Evolutionary conservation across 345 rosid species (phyloP).

Genomic region (Dimocarpus longan): DNA sequence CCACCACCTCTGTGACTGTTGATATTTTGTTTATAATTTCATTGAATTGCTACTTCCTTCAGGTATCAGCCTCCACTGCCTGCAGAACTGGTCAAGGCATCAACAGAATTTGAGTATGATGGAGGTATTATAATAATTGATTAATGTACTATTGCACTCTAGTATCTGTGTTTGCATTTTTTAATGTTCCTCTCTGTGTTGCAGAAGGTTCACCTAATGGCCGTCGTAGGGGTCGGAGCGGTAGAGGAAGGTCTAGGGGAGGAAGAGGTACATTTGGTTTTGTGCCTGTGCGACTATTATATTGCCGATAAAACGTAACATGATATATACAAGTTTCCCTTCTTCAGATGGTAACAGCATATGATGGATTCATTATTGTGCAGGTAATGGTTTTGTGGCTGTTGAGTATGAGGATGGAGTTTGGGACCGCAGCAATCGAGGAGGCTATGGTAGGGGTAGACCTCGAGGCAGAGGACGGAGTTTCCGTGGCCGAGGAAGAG

Average conservation of each 20-base stretch:
- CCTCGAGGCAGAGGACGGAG: slow-evolving; percentile 87
- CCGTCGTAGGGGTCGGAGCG: slow-evolving; percentile 69
- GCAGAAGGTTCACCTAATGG: slow-evolving; percentile 78
- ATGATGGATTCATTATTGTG: slow-evolving; percentile 5
- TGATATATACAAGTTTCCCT: background rate
- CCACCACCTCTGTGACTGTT: background rate
- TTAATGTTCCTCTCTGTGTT: slow-evolving; percentile 5
- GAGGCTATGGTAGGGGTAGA: slow-evolving; percentile 73
- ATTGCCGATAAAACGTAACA: no score
- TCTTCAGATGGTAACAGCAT: background rate
- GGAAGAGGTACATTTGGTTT: slow-evolving; percentile 39
- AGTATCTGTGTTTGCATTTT: background rate
- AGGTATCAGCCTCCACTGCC: slow-evolving; percentile 85
- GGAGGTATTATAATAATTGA: slow-evolving; percentile 48
- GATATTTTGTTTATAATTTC: background rate
- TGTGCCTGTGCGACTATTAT: no score
- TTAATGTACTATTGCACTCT: background rate
- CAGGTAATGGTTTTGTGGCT: slow-evolving; percentile 72
- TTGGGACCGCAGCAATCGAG: slow-evolving; percentile 65
- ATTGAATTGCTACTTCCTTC: slow-evolving; percentile 23
- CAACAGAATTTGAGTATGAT: slow-evolving; percentile 55
- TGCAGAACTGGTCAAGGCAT: slow-evolving; percentile 60
- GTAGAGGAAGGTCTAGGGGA: slow-evolving; percentile 60
- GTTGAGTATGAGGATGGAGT: slow-evolving; percentile 82
- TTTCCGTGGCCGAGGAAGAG: slow-evolving; percentile 80